Conservation (phyloP, 345 rosid species). For the Noccaea caerulescens region DNA sequence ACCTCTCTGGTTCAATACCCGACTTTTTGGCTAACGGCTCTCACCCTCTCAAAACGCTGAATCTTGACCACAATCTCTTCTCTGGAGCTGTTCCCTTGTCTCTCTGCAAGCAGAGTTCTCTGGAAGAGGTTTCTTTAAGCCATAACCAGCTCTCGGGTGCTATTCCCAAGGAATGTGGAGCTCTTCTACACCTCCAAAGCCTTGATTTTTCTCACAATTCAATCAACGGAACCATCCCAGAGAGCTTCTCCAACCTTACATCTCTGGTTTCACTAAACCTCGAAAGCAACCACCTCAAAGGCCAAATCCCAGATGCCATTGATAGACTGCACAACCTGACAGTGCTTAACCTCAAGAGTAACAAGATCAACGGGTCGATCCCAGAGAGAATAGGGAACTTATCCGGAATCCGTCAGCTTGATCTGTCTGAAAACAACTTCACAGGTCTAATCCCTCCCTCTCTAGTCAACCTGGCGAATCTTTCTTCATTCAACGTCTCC, state of each 20-base stretch:
- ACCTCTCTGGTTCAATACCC: slow-evolving; percentile 76
- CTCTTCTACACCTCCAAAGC: slow-evolving; percentile 52
- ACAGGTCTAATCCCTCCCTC: slow-evolving; percentile 73
- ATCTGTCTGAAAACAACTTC: slow-evolving; percentile 72
- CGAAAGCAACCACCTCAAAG: slow-evolving; percentile 55
- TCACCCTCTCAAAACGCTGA: slow-evolving; percentile 50
- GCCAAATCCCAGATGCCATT: slow-evolving; percentile 57
- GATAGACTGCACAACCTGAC: slow-evolving; percentile 62
- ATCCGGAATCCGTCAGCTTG: slow-evolving; percentile 58
- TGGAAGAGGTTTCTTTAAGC: slow-evolving; percentile 61
- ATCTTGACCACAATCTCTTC: slow-evolving; percentile 57
- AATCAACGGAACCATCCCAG: slow-evolving; percentile 74
- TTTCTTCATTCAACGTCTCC: slow-evolving; percentile 80
- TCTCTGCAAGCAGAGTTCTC: slow-evolving; percentile 53
- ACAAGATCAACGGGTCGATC: slow-evolving; percentile 63
- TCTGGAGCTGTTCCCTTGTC: slow-evolving; percentile 63
- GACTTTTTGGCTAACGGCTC: slow-evolving; percentile 51
- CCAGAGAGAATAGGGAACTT: slow-evolving; percentile 63
- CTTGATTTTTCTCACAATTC: slow-evolving; percentile 77
- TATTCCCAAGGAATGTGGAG: slow-evolving; percentile 60
- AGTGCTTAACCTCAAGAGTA: slow-evolving; percentile 61
- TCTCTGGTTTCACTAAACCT: slow-evolving; percentile 62
- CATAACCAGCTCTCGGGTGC: slow-evolving; percentile 65
- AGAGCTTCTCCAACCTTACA: slow-evolving; percentile 56
- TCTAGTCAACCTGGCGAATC: slow-evolving; percentile 57